Evolutionary conservation across 805 yeast genomes (phyloP).

Genomic region (Cyberlindnera bimundalis): DNA sequence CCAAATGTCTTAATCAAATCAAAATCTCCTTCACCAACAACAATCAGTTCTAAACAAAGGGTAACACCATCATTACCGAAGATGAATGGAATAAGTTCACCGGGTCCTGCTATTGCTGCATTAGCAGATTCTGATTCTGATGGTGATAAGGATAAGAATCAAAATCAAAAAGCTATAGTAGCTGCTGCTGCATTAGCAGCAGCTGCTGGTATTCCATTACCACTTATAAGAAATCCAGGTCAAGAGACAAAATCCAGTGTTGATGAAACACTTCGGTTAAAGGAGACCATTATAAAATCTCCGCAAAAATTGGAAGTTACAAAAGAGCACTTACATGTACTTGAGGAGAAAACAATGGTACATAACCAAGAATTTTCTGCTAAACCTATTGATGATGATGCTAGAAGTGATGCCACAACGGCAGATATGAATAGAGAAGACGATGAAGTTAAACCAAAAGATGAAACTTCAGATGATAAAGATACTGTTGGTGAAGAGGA

Average conservation of each 20-base stretch:
- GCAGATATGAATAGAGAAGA: constrained; percentile 10
- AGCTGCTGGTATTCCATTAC: constrained; percentile 75
- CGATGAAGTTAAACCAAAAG: background rate
- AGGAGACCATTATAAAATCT: no score
- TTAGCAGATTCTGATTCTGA: constrained; percentile 26
- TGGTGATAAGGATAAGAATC: constrained; percentile 21
- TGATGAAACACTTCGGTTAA: no score
- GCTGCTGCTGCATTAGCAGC: constrained; percentile 85
- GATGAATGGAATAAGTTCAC: constrained; percentile 32
- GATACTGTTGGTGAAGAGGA: constrained; percentile 14
- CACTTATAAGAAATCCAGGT: constrained; percentile 31
- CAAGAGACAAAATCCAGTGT: background rate
- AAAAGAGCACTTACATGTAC: constrained; percentile 9
- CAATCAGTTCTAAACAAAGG: no score
- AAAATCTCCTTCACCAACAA: no score
- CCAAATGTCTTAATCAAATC: no score
- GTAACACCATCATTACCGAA: constrained; percentile 9
- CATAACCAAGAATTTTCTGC: constrained; percentile 10
- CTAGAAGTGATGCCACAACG: constrained; percentile 10
- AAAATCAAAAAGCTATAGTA: constrained; percentile 50
- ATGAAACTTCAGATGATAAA: constrained; percentile 8
- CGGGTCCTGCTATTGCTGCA: constrained; percentile 47
- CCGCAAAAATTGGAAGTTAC: constrained; percentile 9
- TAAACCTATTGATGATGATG: constrained; percentile 3
- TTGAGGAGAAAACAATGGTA: constrained; percentile 7